phyloP scores from a whole-genome alignment of 331 rosid genomes.

The Acacia pycnantha region DNA sequence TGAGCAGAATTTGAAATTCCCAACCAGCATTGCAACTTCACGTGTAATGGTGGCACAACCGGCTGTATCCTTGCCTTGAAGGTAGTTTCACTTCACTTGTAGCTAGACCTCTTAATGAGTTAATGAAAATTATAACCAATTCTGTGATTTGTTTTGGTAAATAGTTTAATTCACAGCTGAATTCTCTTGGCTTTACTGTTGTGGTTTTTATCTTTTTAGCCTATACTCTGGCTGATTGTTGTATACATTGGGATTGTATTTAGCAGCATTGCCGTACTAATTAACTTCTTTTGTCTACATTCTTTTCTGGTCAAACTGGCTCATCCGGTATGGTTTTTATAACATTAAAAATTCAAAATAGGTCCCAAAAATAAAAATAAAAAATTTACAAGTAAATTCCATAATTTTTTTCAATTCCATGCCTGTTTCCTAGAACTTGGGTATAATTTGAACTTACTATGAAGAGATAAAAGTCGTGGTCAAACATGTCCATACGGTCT shows the following conservation, averaged over 20 bases:
- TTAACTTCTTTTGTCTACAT: not conserved
- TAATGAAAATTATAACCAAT: not conserved
- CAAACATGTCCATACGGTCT: too few species aligned
- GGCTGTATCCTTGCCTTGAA: conserved; percentile 18
- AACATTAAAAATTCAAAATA: too few species aligned
- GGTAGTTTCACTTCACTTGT: conserved; percentile 12
- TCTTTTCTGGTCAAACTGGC: not conserved
- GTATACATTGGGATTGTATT: not conserved
- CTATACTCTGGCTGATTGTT: not conserved
- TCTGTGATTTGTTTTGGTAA: not conserved
- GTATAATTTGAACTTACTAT: too few species aligned
- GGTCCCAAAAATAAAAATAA: too few species aligned
- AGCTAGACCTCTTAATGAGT: not conserved
- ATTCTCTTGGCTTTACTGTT: conserved; percentile 1
- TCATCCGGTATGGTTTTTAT: too few species aligned
- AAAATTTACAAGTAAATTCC: too few species aligned
- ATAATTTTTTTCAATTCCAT: too few species aligned
- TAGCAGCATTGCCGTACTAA: not conserved
- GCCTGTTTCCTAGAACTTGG: too few species aligned
- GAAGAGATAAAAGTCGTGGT: too few species aligned
- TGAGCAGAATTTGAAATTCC: not conserved
- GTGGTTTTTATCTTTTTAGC: not conserved
- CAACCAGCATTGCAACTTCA: not conserved
- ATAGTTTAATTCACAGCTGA: conserved; percentile 6
- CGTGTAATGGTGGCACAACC: not conserved